These are phyloP conservation scores for Sugiyamaella mastotermitis DNA, from an alignment of 805 yeast species.

Conservation along the genomic window DNA sequence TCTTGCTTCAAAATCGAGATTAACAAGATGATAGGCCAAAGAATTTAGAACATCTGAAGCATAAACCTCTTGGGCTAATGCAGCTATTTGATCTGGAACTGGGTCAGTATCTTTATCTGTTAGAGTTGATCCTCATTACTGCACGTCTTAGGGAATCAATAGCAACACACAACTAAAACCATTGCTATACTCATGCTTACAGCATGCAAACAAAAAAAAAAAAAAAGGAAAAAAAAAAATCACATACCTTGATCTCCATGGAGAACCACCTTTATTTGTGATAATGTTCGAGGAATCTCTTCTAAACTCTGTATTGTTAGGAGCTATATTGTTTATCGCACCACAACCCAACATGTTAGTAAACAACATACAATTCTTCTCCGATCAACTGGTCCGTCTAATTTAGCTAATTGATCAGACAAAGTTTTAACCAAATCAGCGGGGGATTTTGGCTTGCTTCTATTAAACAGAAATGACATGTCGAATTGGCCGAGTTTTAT, in stretches of 20 bases:
- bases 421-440: conserved; percentile 72
- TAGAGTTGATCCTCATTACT: not conserved
- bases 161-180: conserved; percentile 39
- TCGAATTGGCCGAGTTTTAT: conserved; percentile 4
- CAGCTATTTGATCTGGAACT: conserved; percentile 68
- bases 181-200: conserved; percentile 24
- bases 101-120: conserved; percentile 35
- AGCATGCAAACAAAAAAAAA: too few relatives aligned
- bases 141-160: conserved; percentile 34
- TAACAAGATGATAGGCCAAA: conserved; percentile 52
- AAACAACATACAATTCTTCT: conserved; percentile 17
- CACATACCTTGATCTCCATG: conserved; percentile 70
- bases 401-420: conserved; percentile 62
- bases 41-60: conserved; percentile 60
- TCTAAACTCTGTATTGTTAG: conserved; percentile 51
- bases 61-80: conserved; percentile 74
- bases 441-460: conserved; percentile 81
- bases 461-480: conserved; percentile 87
- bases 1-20: conserved; percentile 82
- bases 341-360: conserved; percentile 13
- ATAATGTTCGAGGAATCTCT: conserved; percentile 60
- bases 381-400: conserved; percentile 21
- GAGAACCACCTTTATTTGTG: conserved; percentile 58
- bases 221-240: too few relatives aligned
- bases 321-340: conserved; percentile 23